A percentile compares a stretch with the other conserved stretches of the same genome.
phyloP scores from a whole-genome alignment of 2,329 filamentous ascomycete genomes.

The Aspergillus brunneoviolaceus region DNA sequence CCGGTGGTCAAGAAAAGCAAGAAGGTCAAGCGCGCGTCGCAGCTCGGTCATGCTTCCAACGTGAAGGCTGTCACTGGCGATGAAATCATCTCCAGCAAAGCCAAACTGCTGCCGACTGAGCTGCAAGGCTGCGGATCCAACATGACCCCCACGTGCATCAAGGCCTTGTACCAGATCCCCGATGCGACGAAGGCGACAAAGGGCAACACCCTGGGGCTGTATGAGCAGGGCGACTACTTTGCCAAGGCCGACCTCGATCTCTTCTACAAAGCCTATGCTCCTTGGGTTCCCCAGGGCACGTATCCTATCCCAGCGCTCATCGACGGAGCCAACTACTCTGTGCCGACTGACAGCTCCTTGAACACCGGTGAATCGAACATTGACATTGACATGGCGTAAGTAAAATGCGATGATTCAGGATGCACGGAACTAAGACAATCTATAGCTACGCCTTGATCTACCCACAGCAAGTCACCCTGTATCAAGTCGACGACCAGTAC shows the following conservation, averaged over 20 bases:
- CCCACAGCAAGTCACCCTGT: slow-evolving; percentile 53
- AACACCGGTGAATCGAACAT: slow-evolving; percentile 52
- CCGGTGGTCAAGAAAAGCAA: slow-evolving; percentile 27
- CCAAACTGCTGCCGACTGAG: slow-evolving; percentile 23
- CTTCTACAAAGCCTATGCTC: slow-evolving; percentile 50
- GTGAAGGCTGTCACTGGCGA: slow-evolving; percentile 1
- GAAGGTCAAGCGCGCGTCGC: slow-evolving; percentile 22
- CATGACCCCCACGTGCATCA: slow-evolving; percentile 59
- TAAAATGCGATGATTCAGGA: background rate
- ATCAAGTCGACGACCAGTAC: slow-evolving; percentile 51
- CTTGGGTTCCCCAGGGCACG: slow-evolving; percentile 42
- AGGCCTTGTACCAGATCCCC: slow-evolving; percentile 50
- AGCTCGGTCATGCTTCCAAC: slow-evolving; percentile 16
- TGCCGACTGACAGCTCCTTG: slow-evolving; percentile 33
- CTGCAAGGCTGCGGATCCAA: slow-evolving; percentile 51
- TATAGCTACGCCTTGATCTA: slow-evolving; percentile 45
- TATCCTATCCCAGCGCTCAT: slow-evolving; percentile 50
- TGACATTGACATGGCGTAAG: slow-evolving; percentile 56
- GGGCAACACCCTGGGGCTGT: slow-evolving; percentile 55
- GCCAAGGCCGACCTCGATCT: slow-evolving; percentile 50
- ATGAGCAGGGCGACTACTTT: slow-evolving; percentile 56
- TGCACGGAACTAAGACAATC: background rate
- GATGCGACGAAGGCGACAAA: slow-evolving; percentile 37
- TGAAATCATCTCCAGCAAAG: background rate
- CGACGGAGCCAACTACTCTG: slow-evolving; percentile 46